Conservation (phyloP, 805 yeast genomes). For the Candida hispaniensis region DNA sequence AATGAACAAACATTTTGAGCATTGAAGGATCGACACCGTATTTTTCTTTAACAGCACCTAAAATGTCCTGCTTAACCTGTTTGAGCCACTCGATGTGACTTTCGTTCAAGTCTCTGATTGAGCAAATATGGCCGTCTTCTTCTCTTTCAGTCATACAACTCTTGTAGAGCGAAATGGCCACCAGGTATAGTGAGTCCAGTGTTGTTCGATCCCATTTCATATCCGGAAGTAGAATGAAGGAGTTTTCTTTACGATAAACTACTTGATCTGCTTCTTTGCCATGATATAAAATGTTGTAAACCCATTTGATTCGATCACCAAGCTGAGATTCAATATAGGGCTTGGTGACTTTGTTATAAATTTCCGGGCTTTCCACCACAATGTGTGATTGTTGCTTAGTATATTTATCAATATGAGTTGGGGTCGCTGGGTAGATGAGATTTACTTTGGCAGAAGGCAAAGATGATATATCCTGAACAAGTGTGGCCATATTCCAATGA, state of each 20-base stretch:
- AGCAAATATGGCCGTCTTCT: slow-evolving; percentile 40
- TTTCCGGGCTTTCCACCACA: slow-evolving; percentile 70
- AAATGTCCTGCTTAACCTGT: slow-evolving; percentile 37
- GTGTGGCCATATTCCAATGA: slow-evolving; percentile 58
- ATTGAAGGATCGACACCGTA: slow-evolving; percentile 45
- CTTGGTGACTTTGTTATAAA: slow-evolving; percentile 47
- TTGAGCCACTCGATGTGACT: slow-evolving; percentile 51
- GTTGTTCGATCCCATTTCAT: slow-evolving; percentile 90
- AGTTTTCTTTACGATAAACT: slow-evolving; percentile 51
- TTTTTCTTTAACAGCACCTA: slow-evolving; percentile 36
- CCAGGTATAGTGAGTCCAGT: slow-evolving; percentile 60
- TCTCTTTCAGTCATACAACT: too few species aligned
- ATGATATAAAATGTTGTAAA: slow-evolving; percentile 63
- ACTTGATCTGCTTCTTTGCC: slow-evolving; percentile 81
- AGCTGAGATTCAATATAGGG: slow-evolving; percentile 72
- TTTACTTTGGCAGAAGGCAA: slow-evolving; percentile 60
- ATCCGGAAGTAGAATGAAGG: slow-evolving; percentile 74
- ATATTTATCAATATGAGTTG: slow-evolving; percentile 69
- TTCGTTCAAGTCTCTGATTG: slow-evolving; percentile 61
- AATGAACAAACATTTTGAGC: slow-evolving; percentile 68
- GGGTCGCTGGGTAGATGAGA: slow-evolving; percentile 81
- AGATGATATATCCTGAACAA: slow-evolving; percentile 35
- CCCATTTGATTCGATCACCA: slow-evolving; percentile 82
- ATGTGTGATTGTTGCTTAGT: slow-evolving; percentile 48
- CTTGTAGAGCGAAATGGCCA: slow-evolving; percentile 64